A percentile compares a stretch with the other conserved stretches of the same genome.
These are phyloP conservation scores for Dinochytrium kinnereticum DNA, from an alignment of 371 early-diverging fungal genomes.

Conservation along the genomic window DNA sequence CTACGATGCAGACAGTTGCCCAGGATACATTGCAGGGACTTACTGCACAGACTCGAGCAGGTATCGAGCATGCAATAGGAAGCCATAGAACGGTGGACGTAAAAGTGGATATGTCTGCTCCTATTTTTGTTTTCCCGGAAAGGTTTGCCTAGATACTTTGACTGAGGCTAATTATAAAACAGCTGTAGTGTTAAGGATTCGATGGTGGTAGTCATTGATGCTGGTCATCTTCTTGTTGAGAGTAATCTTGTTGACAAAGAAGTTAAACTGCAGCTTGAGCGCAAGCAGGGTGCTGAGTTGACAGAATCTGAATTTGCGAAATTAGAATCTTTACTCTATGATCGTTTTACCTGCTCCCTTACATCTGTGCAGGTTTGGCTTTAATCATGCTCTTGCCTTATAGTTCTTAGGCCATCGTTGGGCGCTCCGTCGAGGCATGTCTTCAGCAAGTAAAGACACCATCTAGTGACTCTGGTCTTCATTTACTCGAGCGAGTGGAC, in stretches of 20 bases:
- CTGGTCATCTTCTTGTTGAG: constrained; percentile 89
- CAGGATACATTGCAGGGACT: constrained; percentile 89
- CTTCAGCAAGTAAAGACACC: constrained; percentile 63
- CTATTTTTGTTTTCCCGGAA: constrained; percentile 94
- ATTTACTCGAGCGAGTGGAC: constrained; percentile 88
- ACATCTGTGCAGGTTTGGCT: constrained; percentile 76
- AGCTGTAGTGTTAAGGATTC: constrained; percentile 70
- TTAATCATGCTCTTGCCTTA: background rate
- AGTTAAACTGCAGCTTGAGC: constrained; percentile 69
- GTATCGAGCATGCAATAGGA: constrained; percentile 85
- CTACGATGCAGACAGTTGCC: constrained; percentile 66
- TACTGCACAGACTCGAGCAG: constrained; percentile 83
- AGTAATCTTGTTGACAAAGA: constrained; percentile 80
- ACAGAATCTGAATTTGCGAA: constrained; percentile 69
- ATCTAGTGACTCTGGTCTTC: constrained; percentile 48
- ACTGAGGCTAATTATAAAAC: background rate
- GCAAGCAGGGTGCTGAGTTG: constrained; percentile 66
- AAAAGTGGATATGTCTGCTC: constrained; percentile 95
- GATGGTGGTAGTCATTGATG: constrained; percentile 80
- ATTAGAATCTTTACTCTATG: constrained; percentile 86
- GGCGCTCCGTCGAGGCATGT: constrained; percentile 76
- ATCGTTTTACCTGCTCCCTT: constrained; percentile 83
- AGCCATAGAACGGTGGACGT: constrained; percentile 89
- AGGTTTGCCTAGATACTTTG: constrained; percentile 52
- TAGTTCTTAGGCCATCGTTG: constrained; percentile 70